Evolutionary conservation across 1,284 basidiomycete species (phyloP).

Genomic region (Rhodofomes roseus): DNA sequence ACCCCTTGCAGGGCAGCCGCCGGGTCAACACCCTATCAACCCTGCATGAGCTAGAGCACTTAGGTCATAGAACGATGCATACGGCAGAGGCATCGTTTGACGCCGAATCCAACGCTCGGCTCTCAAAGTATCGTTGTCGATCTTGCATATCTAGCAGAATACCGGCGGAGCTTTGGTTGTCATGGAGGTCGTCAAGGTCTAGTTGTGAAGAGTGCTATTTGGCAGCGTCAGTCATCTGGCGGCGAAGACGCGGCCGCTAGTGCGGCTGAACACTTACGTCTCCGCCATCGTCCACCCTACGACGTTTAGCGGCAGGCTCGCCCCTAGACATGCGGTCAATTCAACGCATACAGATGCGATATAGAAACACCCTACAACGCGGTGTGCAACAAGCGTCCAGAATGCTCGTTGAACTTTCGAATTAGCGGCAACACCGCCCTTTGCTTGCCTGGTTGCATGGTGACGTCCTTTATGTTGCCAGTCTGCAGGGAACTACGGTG

Average conservation of each 20-base stretch:
- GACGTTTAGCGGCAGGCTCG: slow-evolving; percentile 56
- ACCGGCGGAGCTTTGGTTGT: slow-evolving; percentile 57
- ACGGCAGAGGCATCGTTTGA: slow-evolving; percentile 33
- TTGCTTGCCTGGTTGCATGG: slow-evolving; percentile 95
- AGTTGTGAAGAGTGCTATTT: slow-evolving; percentile 62
- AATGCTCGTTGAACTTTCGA: slow-evolving; percentile 97
- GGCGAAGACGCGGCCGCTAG: not conserved
- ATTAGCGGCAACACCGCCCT: slow-evolving; percentile 88
- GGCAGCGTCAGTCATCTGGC: not conserved
- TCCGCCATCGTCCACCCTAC: slow-evolving; percentile 38
- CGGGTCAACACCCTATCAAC: slow-evolving; percentile 37
- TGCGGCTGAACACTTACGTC: slow-evolving; percentile 20
- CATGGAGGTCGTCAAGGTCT: slow-evolving; percentile 84
- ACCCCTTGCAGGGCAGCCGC: slow-evolving; percentile 42
- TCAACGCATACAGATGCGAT: slow-evolving; percentile 1
- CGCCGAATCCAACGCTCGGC: slow-evolving; percentile 39
- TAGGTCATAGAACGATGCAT: slow-evolving; percentile 6
- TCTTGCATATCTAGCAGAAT: slow-evolving; percentile 85
- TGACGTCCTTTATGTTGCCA: slow-evolving; percentile 85
- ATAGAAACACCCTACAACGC: slow-evolving; percentile 51
- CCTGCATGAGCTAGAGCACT: not conserved
- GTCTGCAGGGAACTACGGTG: slow-evolving; percentile 44
- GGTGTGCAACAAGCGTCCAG: slow-evolving; percentile 80
- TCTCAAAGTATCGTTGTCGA: slow-evolving; percentile 73
- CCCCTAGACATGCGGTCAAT: slow-evolving; percentile 39